Evolutionary conservation across 768 basidiomycete species (phyloP).

Genomic region (Leccinellum luteum): DNA sequence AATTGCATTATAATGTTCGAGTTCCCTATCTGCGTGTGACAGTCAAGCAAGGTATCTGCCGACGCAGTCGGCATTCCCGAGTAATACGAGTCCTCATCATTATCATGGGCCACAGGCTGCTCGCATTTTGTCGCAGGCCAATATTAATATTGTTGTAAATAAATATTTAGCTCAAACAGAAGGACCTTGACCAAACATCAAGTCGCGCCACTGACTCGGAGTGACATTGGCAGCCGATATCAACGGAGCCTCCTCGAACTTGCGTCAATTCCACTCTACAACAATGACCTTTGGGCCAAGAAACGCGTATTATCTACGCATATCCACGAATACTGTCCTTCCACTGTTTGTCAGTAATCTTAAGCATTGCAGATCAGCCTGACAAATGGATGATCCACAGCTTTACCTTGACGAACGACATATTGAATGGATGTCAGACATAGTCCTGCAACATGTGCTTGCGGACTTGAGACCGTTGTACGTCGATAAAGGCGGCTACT

Average conservation of each 20-base stretch:
- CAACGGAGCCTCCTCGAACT: neutral
- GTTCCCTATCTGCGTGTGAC: no score
- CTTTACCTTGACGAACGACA: constrained; percentile 88
- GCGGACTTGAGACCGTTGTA: constrained; percentile 74
- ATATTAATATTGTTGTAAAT: no score
- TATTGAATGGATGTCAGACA: constrained; percentile 88
- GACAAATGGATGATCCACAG: constrained; percentile 34
- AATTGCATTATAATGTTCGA: no score
- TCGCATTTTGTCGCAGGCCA: no score
- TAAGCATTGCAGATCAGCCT: neutral
- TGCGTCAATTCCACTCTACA: neutral
- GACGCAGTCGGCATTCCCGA: no score
- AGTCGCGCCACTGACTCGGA: no score
- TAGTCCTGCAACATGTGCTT: constrained; percentile 74
- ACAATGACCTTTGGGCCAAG: constrained; percentile 66
- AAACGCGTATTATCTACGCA: constrained; percentile 81
- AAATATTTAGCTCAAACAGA: no score
- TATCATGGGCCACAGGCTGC: no score
- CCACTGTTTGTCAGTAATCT: constrained; percentile 65
- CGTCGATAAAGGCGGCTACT: constrained; percentile 12
- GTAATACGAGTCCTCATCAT: no score
- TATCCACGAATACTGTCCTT: constrained; percentile 68
- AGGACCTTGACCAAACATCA: no score
- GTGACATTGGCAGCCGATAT: no score
- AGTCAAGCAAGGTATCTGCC: no score